Conservation (phyloP, 495 filamentous ascomycete species). For the Glarea lozoyensis region DNA sequence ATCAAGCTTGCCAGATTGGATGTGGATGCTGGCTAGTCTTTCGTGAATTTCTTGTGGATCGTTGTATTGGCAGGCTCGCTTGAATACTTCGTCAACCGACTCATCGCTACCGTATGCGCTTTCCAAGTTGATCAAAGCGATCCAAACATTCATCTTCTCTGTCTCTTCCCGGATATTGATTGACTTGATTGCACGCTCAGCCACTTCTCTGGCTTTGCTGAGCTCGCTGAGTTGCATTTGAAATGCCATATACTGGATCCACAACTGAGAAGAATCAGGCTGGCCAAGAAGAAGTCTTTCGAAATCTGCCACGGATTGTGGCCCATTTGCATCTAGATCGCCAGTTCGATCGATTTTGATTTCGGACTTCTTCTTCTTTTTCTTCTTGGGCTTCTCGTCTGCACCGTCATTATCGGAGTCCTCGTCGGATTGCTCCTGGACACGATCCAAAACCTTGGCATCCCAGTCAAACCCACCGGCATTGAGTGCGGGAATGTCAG, state of each 20-base stretch:
- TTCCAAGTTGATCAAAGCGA: conserved; percentile 88
- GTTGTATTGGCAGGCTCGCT: conserved; percentile 87
- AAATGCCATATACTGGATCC: conserved; percentile 96
- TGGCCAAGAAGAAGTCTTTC: conserved; percentile 88
- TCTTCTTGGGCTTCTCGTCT: conserved; percentile 53
- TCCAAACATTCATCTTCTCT: conserved; percentile 93
- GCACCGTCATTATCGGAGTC: conserved; percentile 33
- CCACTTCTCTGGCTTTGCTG: conserved; percentile 74
- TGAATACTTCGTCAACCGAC: conserved; percentile 78
- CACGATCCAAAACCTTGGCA: conserved; percentile 44
- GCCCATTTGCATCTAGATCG: conserved; percentile 81
- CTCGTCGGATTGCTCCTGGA: conserved; percentile 30
- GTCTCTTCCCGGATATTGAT: conserved; percentile 80
- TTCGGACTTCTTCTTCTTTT: conserved; percentile 69
- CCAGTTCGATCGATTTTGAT: conserved; percentile 83
- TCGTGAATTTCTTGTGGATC: conserved; percentile 86
- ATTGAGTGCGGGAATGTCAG: conserved; percentile 51
- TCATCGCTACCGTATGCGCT: conserved; percentile 83
- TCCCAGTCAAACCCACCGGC: conserved; percentile 84
- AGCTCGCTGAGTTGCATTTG: conserved; percentile 86
- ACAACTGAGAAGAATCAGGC: conserved; percentile 79
- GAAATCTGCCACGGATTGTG: conserved; percentile 81
- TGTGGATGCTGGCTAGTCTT: conserved; percentile 84
- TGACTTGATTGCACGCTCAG: conserved; percentile 77
- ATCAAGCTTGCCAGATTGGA: conserved; percentile 72